Conservation (phyloP, 257 asterid species). For the Petunia secreta region DNA sequence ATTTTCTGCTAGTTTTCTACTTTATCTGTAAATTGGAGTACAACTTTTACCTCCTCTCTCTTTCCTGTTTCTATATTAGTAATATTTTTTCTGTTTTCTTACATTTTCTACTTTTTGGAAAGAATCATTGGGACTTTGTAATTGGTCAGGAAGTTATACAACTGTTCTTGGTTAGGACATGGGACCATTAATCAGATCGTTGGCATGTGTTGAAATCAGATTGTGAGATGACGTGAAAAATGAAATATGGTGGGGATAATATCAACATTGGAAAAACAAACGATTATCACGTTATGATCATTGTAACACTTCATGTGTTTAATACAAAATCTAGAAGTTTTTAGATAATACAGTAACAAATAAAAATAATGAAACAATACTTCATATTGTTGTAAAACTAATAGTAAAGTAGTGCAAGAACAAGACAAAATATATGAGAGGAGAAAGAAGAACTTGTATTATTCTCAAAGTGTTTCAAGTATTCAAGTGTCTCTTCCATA, state of each 20-base stretch:
- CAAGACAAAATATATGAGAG: too few species aligned
- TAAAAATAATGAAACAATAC: too few species aligned
- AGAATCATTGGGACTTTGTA: not conserved
- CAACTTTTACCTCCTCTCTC: not conserved
- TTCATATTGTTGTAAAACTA: too few species aligned
- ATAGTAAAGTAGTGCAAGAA: too few species aligned
- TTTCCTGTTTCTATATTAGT: not conserved
- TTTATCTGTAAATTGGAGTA: not conserved
- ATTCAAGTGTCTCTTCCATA: too few species aligned
- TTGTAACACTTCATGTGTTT: not conserved
- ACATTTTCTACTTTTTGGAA: not conserved
- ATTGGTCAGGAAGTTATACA: slow-evolving; percentile 6
- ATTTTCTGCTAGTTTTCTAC: not conserved
- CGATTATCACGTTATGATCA: not conserved
- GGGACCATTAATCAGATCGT: not conserved
- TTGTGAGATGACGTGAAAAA: not conserved
- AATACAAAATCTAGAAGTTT: not conserved
- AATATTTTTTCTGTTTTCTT: not conserved
- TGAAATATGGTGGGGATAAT: not conserved
- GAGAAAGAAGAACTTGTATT: too few species aligned
- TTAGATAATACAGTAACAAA: too few species aligned
- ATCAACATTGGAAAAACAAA: not conserved
- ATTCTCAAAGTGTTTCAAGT: too few species aligned
- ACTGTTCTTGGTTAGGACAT: not conserved
- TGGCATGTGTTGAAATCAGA: slow-evolving; percentile 5